Percentiles rank a stretch among this genome's conserved stretches.
Evolutionary conservation across 257 asterid genomes (phyloP).

Genomic region (Salvia splendens): DNA sequence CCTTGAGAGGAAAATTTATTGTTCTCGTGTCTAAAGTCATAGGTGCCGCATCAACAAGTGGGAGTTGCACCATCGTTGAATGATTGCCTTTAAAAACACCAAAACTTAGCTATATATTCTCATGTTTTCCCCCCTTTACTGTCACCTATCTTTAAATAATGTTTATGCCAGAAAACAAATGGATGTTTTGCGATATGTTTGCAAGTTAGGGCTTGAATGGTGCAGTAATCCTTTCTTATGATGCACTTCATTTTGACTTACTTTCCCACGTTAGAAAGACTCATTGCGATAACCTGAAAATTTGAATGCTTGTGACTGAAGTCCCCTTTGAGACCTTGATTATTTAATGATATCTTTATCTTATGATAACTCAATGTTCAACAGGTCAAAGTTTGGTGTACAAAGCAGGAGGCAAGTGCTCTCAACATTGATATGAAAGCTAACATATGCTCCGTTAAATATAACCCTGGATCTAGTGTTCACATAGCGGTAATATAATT

Average conservation of each 20-base stretch:
- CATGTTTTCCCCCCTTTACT: background rate
- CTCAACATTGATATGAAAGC: constrained; percentile 84
- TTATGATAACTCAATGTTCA: constrained; percentile 8
- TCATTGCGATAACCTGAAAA: background rate
- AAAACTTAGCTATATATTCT: background rate
- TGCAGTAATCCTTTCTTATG: background rate
- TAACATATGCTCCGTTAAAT: constrained; percentile 84
- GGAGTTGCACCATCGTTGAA: background rate
- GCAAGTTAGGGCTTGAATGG: background rate
- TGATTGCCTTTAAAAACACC: background rate
- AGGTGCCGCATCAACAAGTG: background rate
- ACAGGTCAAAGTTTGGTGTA: constrained; percentile 88
- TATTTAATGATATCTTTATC: background rate
- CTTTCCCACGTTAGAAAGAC: too few species aligned
- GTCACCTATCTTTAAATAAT: background rate
- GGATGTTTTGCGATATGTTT: background rate
- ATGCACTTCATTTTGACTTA: background rate
- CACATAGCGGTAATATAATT: constrained; percentile 58
- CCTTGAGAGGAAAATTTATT: background rate
- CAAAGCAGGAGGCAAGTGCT: constrained; percentile 78
- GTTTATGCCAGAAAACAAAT: background rate
- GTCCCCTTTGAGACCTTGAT: background rate
- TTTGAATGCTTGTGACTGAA: background rate
- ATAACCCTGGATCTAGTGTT: constrained; percentile 76
- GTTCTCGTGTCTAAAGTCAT: background rate